Evolutionary conservation across 139 green algal genomes (phyloP).

Genomic region (Dunaliella primolecta): DNA sequence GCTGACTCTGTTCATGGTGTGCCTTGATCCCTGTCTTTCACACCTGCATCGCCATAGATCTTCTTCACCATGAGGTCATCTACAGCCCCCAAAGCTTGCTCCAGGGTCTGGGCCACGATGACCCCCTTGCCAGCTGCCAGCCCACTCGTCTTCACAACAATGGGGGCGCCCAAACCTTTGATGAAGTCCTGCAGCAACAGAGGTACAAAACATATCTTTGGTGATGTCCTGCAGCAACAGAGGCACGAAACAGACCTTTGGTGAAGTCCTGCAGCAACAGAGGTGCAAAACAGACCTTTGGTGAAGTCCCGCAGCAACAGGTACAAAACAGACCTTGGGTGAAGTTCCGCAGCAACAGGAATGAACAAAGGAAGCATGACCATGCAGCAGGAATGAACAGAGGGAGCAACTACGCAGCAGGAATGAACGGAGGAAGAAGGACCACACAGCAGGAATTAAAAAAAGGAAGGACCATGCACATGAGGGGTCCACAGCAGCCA

Average conservation of each 20-base stretch:
- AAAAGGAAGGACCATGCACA: no score
- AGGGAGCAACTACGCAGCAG: background rate
- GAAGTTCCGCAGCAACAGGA: constrained; percentile 44
- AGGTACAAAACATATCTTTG: background rate
- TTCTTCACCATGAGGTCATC: constrained; percentile 83
- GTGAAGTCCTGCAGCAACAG: constrained; percentile 59
- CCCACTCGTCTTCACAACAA: constrained; percentile 96
- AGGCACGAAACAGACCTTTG: constrained; percentile 17
- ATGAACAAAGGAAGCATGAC: no score
- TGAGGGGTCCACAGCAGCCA: no score
- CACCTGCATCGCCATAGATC: constrained; percentile 76
- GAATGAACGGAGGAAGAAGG: background rate
- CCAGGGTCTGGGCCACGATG: constrained; percentile 73
- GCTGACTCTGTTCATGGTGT: background rate
- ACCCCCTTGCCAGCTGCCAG: constrained; percentile 93
- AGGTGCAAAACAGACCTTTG: background rate
- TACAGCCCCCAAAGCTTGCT: constrained; percentile 80
- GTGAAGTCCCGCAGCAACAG: background rate
- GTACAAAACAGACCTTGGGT: constrained; percentile 42
- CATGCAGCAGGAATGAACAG: no score
- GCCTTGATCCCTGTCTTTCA: no score
- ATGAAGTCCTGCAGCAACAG: constrained; percentile 60
- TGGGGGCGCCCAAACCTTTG: constrained; percentile 68
- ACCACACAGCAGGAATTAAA: background rate
- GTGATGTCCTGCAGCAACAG: background rate